These are phyloP conservation scores for Trypanosoma congolense DNA, from an alignment of 208 protist genomes.

Conservation along the genomic window DNA sequence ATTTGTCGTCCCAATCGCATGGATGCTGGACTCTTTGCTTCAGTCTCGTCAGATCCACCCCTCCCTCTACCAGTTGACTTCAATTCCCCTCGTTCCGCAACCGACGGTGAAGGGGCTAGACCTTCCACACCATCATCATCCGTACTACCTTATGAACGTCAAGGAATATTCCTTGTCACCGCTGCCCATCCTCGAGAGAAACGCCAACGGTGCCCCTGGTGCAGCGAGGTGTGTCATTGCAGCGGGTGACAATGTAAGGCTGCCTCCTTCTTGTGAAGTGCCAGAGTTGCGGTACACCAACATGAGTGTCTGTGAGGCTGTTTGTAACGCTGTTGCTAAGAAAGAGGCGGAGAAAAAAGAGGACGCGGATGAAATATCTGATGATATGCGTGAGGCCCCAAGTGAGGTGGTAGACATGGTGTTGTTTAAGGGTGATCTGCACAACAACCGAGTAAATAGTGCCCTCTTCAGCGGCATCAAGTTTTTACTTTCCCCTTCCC, in stretches of 20 bases:
- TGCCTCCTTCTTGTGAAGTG: constrained; percentile 71
- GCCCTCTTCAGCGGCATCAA: constrained; percentile 75
- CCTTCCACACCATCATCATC: constrained; percentile 84
- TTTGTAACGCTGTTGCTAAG: constrained; percentile 20
- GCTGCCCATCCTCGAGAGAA: constrained; percentile 33
- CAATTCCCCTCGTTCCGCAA: constrained; percentile 73
- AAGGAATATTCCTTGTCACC: constrained; percentile 74
- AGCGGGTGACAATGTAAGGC: constrained; percentile 15
- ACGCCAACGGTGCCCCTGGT: constrained; percentile 19
- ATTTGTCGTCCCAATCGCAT: constrained; percentile 68
- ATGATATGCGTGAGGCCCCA: constrained; percentile 29
- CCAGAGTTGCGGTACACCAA: constrained; percentile 50
- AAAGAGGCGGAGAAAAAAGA: constrained; percentile 22
- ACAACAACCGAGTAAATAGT: constrained; percentile 55
- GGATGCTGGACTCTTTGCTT: constrained; percentile 86
- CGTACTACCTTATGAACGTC: constrained; percentile 81
- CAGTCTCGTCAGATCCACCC: constrained; percentile 84
- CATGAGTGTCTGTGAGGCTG: constrained; percentile 63
- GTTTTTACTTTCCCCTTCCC: constrained; percentile 48
- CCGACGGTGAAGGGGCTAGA: constrained; percentile 47
- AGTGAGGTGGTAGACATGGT: constrained; percentile 45
- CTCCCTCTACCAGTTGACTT: constrained; percentile 54
- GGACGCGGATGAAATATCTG: constrained; percentile 50
- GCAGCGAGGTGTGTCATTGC: constrained; percentile 21
- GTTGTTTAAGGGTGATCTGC: constrained; percentile 54